phyloP scores from a whole-genome alignment of 257 asterid species.

The Nyctanthes arbortristis region DNA sequence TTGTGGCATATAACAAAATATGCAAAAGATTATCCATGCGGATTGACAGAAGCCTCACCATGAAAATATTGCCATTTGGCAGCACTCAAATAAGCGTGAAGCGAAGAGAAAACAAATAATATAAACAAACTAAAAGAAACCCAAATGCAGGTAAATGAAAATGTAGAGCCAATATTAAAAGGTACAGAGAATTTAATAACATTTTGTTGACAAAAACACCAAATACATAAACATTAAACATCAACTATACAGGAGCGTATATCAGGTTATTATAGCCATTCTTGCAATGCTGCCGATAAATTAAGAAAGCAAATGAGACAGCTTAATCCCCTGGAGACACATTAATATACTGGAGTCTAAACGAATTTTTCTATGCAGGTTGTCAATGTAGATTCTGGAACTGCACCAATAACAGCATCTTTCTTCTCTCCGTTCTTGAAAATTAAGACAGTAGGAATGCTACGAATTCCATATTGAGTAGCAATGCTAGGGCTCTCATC shows the following conservation, averaged over 20 bases:
- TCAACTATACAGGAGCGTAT: conserved; percentile 56
- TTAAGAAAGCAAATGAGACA: conserved; percentile 18
- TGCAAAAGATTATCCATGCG: no score
- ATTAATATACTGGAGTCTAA: conserved; percentile 38
- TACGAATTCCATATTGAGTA: conserved; percentile 77
- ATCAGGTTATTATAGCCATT: neutral
- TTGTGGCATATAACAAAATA: no score
- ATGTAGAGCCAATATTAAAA: conserved; percentile 16
- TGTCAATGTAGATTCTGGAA: conserved; percentile 68
- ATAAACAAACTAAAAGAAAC: neutral
- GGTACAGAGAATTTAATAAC: conserved; percentile 20
- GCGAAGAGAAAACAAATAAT: no score
- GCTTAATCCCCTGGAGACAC: conserved; percentile 23
- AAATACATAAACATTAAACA: conserved; percentile 35
- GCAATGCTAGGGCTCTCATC: conserved; percentile 82
- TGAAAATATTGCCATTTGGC: no score
- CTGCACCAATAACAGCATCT: conserved; percentile 90
- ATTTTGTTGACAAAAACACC: conserved; percentile 24
- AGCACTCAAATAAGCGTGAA: no score
- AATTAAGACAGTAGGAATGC: conserved; percentile 91
- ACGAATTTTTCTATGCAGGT: conserved; percentile 79
- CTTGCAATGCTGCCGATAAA: neutral
- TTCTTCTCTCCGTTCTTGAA: conserved; percentile 87
- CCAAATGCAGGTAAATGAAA: neutral
- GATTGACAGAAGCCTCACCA: no score